phyloP scores from a whole-genome alignment of 306 rosid species.

The Purshia tridentata region DNA sequence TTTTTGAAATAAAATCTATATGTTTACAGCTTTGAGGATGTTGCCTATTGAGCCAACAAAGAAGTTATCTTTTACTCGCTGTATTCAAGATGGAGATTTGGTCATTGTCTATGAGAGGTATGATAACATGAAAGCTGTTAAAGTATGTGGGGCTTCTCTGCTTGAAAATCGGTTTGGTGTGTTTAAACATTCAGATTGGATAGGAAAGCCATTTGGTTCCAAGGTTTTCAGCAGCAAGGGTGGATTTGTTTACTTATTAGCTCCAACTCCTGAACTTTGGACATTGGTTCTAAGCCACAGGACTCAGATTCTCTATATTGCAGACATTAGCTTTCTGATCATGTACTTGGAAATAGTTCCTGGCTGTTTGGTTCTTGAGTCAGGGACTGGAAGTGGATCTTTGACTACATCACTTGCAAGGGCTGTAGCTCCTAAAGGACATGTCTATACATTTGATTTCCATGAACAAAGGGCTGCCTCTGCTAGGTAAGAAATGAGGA shows the following conservation, averaged over 20 bases:
- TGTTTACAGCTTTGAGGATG: slow-evolving; percentile 42
- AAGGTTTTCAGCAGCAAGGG: slow-evolving; percentile 78
- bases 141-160: slow-evolving; percentile 56
- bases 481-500: slow-evolving; percentile 59
- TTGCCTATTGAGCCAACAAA: slow-evolving; percentile 46
- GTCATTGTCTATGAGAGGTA: slow-evolving; percentile 78
- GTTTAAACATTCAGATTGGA: slow-evolving; percentile 84
- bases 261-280: slow-evolving; percentile 90
- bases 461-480: slow-evolving; percentile 86
- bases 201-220: slow-evolving; percentile 83
- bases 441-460: slow-evolving; percentile 78
- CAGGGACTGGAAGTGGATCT: slow-evolving; percentile 95
- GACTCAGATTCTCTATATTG: slow-evolving; percentile 86
- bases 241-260: slow-evolving; percentile 77
- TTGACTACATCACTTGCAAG: slow-evolving; percentile 83
- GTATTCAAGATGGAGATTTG: slow-evolving; percentile 60
- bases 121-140: slow-evolving; percentile 72
- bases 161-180: slow-evolving; percentile 80
- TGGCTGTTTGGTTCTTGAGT: slow-evolving; percentile 81
- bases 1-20: background rate
- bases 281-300: slow-evolving; percentile 84
- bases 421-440: slow-evolving; percentile 77
- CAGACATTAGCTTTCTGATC: slow-evolving; percentile 81
- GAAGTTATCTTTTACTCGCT: slow-evolving; percentile 56
- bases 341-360: slow-evolving; percentile 80